These are phyloP conservation scores for Biscutella laevigata DNA, from an alignment of 441 rosid genomes.

Conservation along the genomic window DNA sequence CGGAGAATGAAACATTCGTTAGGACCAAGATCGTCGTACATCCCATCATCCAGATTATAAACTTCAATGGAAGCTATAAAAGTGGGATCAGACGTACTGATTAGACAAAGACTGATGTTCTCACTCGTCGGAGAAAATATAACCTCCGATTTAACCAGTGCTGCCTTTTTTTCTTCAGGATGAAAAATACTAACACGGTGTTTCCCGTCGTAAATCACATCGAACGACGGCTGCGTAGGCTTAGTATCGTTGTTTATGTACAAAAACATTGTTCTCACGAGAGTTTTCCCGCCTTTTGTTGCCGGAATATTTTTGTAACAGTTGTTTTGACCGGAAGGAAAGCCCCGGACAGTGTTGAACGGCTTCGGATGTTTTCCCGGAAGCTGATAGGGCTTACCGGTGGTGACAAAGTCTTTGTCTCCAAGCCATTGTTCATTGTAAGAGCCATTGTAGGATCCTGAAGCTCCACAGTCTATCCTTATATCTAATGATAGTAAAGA, in stretches of 20 bases:
- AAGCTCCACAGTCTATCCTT: conserved; percentile 41
- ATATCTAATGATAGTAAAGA: background rate
- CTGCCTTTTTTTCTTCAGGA: too few species aligned
- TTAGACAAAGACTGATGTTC: conserved; percentile 32
- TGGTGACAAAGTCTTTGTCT: conserved; percentile 25
- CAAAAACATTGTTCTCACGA: conserved; percentile 19
- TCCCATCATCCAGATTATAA: conserved; percentile 19
- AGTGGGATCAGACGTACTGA: conserved; percentile 34
- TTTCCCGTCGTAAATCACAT: conserved; percentile 38
- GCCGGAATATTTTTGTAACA: conserved; percentile 31
- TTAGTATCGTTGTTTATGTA: conserved; percentile 44
- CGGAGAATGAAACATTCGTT: conserved; percentile 24
- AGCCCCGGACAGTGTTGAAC: conserved; percentile 38
- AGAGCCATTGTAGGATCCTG: conserved; percentile 24
- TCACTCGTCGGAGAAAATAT: conserved; percentile 23
- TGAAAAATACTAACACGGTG: conserved; percentile 29
- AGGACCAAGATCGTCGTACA: conserved; percentile 26
- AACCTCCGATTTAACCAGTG: conserved; percentile 23
- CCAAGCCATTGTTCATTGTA: conserved; percentile 29
- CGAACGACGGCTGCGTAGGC: conserved; percentile 37
- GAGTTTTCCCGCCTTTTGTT: conserved; percentile 19
- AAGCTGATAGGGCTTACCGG: conserved; percentile 6
- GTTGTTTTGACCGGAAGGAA: conserved; percentile 33
- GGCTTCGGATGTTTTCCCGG: background rate
- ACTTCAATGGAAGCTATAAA: conserved; percentile 46